A percentile compares a stretch with the other conserved stretches of the same genome.
These are phyloP conservation scores for Sarocladium strictum DNA, from an alignment of 2,329 filamentous ascomycete species.

Conservation along the genomic window DNA sequence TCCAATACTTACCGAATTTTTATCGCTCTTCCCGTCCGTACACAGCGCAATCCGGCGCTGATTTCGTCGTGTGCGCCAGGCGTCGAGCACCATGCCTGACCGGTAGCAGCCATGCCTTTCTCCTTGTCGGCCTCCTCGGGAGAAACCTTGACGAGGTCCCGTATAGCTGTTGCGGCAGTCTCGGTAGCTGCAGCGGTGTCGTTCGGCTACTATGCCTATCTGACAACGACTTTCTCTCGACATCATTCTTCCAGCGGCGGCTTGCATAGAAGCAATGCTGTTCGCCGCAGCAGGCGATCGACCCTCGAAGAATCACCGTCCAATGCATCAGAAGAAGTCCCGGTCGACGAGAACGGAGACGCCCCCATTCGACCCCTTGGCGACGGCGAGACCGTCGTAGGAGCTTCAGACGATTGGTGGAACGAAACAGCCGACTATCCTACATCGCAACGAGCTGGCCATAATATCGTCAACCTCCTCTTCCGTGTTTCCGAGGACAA, in stretches of 20 bases:
- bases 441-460: conserved; percentile 50
- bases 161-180: conserved; percentile 48
- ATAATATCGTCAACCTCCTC: conserved; percentile 77
- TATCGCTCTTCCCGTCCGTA: background rate
- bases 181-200: conserved; percentile 52
- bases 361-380: conserved; percentile 16
- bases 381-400: conserved; percentile 33
- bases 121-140: conserved; percentile 37
- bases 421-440: conserved; percentile 36
- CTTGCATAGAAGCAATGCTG: conserved; percentile 59
- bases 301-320: background rate
- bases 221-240: conserved; percentile 23
- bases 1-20: no score
- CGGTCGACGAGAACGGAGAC: conserved; percentile 36
- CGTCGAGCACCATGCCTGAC: conserved; percentile 23
- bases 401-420: conserved; percentile 41
- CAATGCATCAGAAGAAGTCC: background rate
- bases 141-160: conserved; percentile 49
- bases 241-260: conserved; percentile 18
- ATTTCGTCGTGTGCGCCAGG: background rate
- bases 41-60: background rate
- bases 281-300: conserved; percentile 40
- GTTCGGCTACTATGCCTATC: conserved; percentile 54
- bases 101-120: conserved; percentile 4
- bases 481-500: conserved; percentile 95